Evolutionary conservation across 2,329 filamentous ascomycete species (phyloP), one percentile per base, ranked within the genome.

Genomic region (Malbranchea zuffiana): DNA sequence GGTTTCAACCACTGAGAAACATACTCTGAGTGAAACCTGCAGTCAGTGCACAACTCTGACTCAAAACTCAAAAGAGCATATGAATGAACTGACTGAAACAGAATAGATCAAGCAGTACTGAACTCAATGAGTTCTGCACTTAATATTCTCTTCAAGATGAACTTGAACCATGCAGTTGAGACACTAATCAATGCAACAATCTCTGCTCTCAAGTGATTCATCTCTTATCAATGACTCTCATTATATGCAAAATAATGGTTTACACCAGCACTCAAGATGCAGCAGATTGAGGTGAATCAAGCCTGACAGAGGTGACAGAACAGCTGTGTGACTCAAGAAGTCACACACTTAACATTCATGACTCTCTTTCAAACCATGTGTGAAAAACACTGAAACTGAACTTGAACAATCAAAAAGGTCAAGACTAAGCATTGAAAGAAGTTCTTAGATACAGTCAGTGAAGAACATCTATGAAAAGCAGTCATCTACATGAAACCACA

Each of bases 181-280:
- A 20, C 27, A 13, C 25, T 37, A 8, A 39, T 42, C 26, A 33
- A 25, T 4, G 17, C 18, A 8, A 39, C 35, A 32, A 27, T 25
- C 8, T n/a, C 5, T 16, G 43, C 43, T 4, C 34, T 50, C 10
- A 37, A 47, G 12, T 17, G 35, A 13, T 24, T 43, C 30, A 50
- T 32, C 6, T 40, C 44, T 23, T 12, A 31, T 10, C 16, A 31
- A 11, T 37, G 25, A 17, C 36, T 37, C 18, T 40, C 24, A 6
- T 40, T 38, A 24, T 54, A 53, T 37, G 44, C 44, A 2, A 53
- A 55, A 29, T 13, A 40, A 18, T 52, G 44, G 48, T 53, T 52
- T 20, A 50, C 44, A 2, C 46, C 41, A 1, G 46, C 44, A 3
- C 43, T 52, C 6, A 54, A 54, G 19, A 23, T 25, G 5, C 39